These are phyloP conservation scores for Pseudovirgaria hyperparasitica DNA, from an alignment of 2,329 filamentous ascomycete species.

Conservation along the genomic window DNA sequence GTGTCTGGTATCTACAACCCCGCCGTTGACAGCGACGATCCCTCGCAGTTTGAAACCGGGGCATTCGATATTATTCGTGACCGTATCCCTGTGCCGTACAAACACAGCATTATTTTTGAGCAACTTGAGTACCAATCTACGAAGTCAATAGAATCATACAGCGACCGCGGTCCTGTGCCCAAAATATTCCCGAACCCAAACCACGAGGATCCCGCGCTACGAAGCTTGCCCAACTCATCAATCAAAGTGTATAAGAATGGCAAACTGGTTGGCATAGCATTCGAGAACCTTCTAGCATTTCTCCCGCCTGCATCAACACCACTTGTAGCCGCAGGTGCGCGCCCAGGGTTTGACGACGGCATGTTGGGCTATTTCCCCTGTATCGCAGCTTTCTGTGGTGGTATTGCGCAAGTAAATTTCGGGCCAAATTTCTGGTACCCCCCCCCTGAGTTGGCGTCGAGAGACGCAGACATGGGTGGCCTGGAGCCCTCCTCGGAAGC, in stretches of 20 bases:
- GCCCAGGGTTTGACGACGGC: conserved; percentile 85
- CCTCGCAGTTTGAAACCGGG: conserved; percentile 33
- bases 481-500: conserved; percentile 7
- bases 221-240: conserved; percentile 72
- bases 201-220: conserved; percentile 60
- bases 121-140: conserved; percentile 78
- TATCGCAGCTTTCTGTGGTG: conserved; percentile 82
- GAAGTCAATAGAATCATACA: conserved; percentile 67
- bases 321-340: conserved; percentile 56
- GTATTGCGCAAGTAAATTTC: conserved; percentile 86
- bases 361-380: conserved; percentile 93
- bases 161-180: conserved; percentile 33
- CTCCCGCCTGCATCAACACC: conserved; percentile 77
- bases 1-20: conserved; percentile 82
- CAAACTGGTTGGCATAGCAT: conserved; percentile 70
- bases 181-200: conserved; percentile 65
- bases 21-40: conserved; percentile 48
- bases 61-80: conserved; percentile 81
- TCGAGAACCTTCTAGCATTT: conserved; percentile 79
- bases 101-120: conserved; percentile 87
- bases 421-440: conserved; percentile 88
- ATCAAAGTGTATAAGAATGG: conserved; percentile 94
- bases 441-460: conserved; percentile 42
- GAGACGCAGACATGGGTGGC: conserved; percentile 20
- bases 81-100: conserved; percentile 87